Conservation (phyloP, 768 basidiomycete genomes). For the Flagelloscypha sp. region DNA sequence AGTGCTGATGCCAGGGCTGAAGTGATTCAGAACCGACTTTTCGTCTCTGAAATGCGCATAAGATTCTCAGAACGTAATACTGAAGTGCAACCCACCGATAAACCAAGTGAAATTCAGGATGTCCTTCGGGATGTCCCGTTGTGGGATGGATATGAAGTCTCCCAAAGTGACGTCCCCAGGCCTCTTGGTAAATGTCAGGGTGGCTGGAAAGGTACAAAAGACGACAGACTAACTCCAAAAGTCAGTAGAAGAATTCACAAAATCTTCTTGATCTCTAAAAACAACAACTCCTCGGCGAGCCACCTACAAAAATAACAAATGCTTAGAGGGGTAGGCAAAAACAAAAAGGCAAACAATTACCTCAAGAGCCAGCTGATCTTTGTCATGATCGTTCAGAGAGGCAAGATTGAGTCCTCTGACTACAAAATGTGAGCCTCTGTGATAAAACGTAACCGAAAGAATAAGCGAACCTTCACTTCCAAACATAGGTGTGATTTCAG, state of each 20-base stretch:
- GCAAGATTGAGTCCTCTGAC: slow-evolving; percentile 62
- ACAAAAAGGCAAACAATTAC: no score
- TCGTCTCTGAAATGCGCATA: slow-evolving; percentile 43
- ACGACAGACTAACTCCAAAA: slow-evolving; percentile 56
- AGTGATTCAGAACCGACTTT: slow-evolving; percentile 64
- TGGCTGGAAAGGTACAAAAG: no score
- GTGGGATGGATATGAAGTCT: slow-evolving; percentile 80
- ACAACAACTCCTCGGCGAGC: slow-evolving; percentile 64
- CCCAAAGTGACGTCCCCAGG: slow-evolving; percentile 68
- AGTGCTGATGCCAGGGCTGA: slow-evolving; percentile 42
- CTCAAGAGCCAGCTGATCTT: slow-evolving; percentile 68
- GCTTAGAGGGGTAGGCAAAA: background rate
- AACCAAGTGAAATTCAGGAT: slow-evolving; percentile 75
- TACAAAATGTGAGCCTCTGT: no score
- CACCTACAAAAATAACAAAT: slow-evolving; percentile 32
- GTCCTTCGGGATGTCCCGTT: slow-evolving; percentile 65
- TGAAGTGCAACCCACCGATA: slow-evolving; percentile 38
- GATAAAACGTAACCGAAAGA: no score
- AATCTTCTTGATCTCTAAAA: slow-evolving; percentile 71
- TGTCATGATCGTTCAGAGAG: slow-evolving; percentile 45
- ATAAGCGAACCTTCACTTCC: no score
- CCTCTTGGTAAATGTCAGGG: no score
- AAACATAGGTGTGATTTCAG: slow-evolving; percentile 64
- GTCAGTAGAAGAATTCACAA: slow-evolving; percentile 62
- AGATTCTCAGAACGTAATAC: slow-evolving; percentile 5